Base-by-base conservation (phyloP, 2,329 filamentous ascomycete genomes). In the Sarocladium oryzae region DNA sequence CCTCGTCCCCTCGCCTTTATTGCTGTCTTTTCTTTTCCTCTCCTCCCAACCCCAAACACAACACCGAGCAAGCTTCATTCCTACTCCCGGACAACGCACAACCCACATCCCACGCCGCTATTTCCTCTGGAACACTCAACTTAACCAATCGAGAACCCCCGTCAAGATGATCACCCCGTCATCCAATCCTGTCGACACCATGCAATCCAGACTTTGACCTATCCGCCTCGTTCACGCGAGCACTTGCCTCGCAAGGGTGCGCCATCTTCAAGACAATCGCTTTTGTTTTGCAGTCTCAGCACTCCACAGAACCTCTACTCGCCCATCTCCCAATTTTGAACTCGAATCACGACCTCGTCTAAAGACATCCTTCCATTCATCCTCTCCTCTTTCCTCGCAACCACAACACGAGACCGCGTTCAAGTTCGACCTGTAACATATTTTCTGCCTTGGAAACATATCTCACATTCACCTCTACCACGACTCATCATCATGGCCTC, bases 401-500 rank as follows among this genome's bases (percentile, higher is more conserved):
- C 4, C 20, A 21, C 13, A 16, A 40, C 36, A 16, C 20, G 10
- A 40, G 6, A 10, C 18, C 13, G 8, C 36, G 16, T 7, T 40
- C 36, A 16, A 40, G 7, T 40, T 40, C 36, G 8, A 40, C 36
- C 36, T 10, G 36, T 16, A 20, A 9, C 36, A 20, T n/a, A n/a
- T n/a, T n/a, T n/a, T n/a, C n/a, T n/a, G n/a, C n/a, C n/a, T n/a
- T n/a, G n/a, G n/a, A n/a, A n/a, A n/a, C n/a, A n/a, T n/a, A n/a
- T n/a, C 36, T 13, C 36, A 13, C 36, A 20, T 13, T 18, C 36
- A 40, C n/a, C n/a, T 21, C 43, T 21, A 13, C 24, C 13, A 33
- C 41, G 28, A 9, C n/a, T n/a, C 4, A 37, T 35, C 20, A 50
- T 18, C 18, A 61, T 57, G 57, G 50, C 60, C 24, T 60, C 55